Conservation (phyloP, 306 rosid species). For the Trichosanthes truncata region DNA sequence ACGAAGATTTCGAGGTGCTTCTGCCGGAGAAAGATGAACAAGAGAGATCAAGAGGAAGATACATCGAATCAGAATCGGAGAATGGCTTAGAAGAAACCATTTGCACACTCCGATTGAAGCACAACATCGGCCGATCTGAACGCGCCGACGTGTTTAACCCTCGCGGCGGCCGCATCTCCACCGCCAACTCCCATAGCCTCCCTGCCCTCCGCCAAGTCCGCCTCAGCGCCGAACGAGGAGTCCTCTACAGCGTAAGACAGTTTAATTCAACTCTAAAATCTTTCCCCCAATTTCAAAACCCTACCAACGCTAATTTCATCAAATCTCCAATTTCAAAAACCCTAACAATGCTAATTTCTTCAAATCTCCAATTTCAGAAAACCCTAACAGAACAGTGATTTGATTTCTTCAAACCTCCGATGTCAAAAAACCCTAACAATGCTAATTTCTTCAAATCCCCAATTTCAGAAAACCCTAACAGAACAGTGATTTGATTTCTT, state of each 20-base stretch:
- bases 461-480: not conserved
- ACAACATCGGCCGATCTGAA: conserved; percentile 11
- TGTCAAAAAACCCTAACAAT: not conserved
- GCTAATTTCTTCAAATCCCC: not conserved
- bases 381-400: not conserved
- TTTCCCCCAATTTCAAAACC: not conserved
- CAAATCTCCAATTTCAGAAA: not conserved
- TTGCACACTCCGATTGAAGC: conserved; percentile 19
- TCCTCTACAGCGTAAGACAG: conserved; percentile 19
- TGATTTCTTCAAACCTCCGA: no score
- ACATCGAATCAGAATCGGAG: not conserved
- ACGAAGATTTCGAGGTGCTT: conserved; percentile 6
- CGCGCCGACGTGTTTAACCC: conserved; percentile 24
- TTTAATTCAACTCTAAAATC: not conserved
- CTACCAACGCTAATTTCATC: not conserved
- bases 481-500: no score
- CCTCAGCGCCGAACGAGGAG: conserved; percentile 27
- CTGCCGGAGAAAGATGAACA: conserved; percentile 9
- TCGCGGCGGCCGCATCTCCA: conserved; percentile 22
- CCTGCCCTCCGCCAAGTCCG: conserved; percentile 18
- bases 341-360: not conserved
- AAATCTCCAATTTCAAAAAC: not conserved
- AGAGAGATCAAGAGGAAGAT: not conserved
- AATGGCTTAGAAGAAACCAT: conserved; percentile 28
- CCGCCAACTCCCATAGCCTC: conserved; percentile 19